Percentiles rank a stretch among this genome's conserved stretches.
These are phyloP conservation scores for Gossypium ekmanianum DNA, from an alignment of 345 rosid species.

Conservation along the genomic window DNA sequence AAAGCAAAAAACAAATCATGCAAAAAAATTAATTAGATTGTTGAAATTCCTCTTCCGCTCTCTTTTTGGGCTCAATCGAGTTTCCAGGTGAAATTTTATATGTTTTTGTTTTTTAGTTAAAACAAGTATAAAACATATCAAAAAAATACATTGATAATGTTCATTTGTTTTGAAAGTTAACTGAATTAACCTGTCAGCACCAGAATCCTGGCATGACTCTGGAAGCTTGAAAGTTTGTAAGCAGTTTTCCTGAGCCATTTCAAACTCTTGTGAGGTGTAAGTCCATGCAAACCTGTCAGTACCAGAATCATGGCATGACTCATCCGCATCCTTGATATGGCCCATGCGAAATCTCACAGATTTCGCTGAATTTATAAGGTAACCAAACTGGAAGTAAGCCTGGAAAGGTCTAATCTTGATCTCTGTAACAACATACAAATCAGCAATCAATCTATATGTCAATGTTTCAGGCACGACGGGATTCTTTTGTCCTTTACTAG, in stretches of 20 bases:
- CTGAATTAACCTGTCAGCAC: too few species aligned
- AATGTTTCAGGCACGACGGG: constrained; percentile 79
- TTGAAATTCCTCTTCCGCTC: too few species aligned
- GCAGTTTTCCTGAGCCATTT: constrained; percentile 65
- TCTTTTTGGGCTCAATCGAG: too few species aligned
- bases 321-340: constrained; percentile 27
- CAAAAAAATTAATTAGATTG: too few species aligned
- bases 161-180: too few species aligned
- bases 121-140: too few species aligned
- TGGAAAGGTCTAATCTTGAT: constrained; percentile 70
- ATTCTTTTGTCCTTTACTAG: constrained; percentile 67
- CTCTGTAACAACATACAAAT: constrained; percentile 68
- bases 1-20: too few species aligned
- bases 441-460: constrained; percentile 55
- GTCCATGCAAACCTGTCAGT: constrained; percentile 49
- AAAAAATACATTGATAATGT: too few species aligned
- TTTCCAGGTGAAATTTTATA: too few species aligned
- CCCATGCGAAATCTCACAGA: constrained; percentile 73
- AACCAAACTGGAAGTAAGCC: constrained; percentile 73
- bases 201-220: too few species aligned
- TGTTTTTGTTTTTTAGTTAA: too few species aligned
- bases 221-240: too few species aligned
- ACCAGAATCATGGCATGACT: background rate
- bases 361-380: constrained; percentile 76
- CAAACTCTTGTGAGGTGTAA: constrained; percentile 76